Evolutionary conservation across 192 early-diverging fungal genomes (phyloP).

Genomic region (Linnemannia hyalina): DNA sequence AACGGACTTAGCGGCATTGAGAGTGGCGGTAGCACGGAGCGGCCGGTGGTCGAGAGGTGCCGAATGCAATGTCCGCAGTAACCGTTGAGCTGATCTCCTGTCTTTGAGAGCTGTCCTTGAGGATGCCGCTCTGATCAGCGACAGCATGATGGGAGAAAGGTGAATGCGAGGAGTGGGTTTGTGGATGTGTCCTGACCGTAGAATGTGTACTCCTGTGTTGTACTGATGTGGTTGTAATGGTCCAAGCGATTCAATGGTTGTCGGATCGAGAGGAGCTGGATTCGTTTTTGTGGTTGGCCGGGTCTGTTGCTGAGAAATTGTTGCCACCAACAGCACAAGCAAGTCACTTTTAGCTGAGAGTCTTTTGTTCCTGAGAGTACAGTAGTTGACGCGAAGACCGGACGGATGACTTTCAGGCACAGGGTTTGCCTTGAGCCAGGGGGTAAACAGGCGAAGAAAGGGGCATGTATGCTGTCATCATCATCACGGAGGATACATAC

Average conservation of each 20-base stretch:
- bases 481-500: too few species aligned
- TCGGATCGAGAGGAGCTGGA: too few species aligned
- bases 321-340: too few species aligned
- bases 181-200: not conserved
- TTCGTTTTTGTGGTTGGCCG: too few species aligned
- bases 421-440: too few species aligned
- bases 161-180: not conserved
- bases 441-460: too few species aligned
- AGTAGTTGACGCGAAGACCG: too few species aligned
- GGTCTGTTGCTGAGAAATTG: too few species aligned
- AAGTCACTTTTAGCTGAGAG: too few species aligned
- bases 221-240: not conserved
- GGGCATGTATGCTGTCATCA: too few species aligned
- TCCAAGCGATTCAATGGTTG: not conserved
- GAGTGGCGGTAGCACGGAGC: not conserved
- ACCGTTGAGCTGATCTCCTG: not conserved
- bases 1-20: not conserved
- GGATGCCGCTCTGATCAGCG: constrained; percentile 29
- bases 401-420: too few species aligned
- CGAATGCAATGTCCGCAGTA: not conserved
- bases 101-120: not conserved
- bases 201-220: not conserved
- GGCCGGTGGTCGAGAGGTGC: not conserved
- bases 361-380: too few species aligned
- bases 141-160: constrained; percentile 17